Percentiles rank a stretch among this genome's conserved stretches.
Evolutionary conservation across 164 flowering plant genomes (phyloP).

Genomic region (Taxillus chinensis): DNA sequence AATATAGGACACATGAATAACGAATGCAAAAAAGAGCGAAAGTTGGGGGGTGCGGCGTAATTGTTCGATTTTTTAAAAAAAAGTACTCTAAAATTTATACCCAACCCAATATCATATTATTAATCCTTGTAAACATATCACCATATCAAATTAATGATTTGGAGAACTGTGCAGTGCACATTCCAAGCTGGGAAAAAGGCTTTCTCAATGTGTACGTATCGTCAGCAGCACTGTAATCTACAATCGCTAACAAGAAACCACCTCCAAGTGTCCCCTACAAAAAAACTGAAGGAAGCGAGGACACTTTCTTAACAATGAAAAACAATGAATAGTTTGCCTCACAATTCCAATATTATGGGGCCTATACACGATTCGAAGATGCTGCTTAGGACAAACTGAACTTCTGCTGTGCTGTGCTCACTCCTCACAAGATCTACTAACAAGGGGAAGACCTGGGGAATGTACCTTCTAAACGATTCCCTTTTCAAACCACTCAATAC

Average conservation of each 20-base stretch:
- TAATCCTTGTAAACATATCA: too few species aligned
- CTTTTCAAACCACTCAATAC: conserved; percentile 43
- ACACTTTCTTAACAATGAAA: too few species aligned
- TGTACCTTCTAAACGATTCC: conserved; percentile 43
- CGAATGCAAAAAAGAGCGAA: too few species aligned
- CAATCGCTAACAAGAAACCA: neutral
- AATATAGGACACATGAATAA: too few species aligned
- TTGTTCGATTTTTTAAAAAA: too few species aligned
- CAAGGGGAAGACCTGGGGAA: conserved; percentile 57
- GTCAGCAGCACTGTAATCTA: neutral
- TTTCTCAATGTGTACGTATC: neutral
- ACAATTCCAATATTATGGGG: conserved; percentile 51
- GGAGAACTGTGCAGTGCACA: too few species aligned
- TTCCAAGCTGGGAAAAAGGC: too few species aligned
- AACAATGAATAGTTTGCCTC: conserved; percentile 1
- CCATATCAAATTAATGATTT: too few species aligned
- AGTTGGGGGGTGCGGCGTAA: too few species aligned
- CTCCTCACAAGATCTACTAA: conserved; percentile 71
- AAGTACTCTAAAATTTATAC: too few species aligned
- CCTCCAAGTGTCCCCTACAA: neutral
- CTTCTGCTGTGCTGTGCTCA: conserved; percentile 88
- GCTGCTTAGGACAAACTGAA: conserved; percentile 48
- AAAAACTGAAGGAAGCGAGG: neutral
- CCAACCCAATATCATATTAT: too few species aligned
- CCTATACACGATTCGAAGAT: conserved; percentile 76